phyloP scores from a whole-genome alignment of 768 basidiomycete species.

The Macrolepiota fuliginosa region DNA sequence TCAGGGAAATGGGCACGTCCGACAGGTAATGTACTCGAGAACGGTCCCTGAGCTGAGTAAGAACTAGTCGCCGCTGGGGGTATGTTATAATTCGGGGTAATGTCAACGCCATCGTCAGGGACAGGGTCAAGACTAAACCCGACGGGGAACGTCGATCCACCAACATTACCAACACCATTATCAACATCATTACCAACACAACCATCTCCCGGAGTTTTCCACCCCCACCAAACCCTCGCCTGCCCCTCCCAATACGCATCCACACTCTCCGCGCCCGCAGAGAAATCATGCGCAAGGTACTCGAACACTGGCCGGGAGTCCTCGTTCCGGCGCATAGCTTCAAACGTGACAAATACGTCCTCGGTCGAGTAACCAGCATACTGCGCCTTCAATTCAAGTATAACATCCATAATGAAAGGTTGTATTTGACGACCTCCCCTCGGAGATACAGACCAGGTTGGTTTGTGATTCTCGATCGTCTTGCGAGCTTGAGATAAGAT shows the following conservation, averaged over 20 bases:
- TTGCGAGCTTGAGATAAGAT: conserved; percentile 28
- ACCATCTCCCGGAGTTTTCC: conserved; percentile 11
- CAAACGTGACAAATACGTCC: conserved; percentile 19
- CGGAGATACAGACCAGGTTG: conserved; percentile 3
- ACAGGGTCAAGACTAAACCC: neutral
- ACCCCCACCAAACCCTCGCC: conserved; percentile 23
- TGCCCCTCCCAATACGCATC: conserved; percentile 37
- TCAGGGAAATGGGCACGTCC: conserved; percentile 27
- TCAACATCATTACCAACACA: neutral
- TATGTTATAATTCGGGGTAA: neutral
- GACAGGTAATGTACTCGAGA: conserved; percentile 2
- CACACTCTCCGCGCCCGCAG: conserved; percentile 27
- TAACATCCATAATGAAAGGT: conserved; percentile 44
- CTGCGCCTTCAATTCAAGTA: conserved; percentile 38
- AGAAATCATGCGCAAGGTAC: conserved; percentile 22
- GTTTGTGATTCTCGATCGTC: conserved; percentile 17
- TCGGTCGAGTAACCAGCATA: conserved; percentile 25
- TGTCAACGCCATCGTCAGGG: neutral
- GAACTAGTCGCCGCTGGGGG: neutral
- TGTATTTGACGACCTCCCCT: conserved; percentile 24
- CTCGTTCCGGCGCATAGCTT: conserved; percentile 1
- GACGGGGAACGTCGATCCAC: neutral
- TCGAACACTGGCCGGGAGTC: conserved; percentile 15
- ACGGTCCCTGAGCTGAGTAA: neutral
- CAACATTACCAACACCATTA: neutral